Evolutionary conservation across 768 basidiomycete genomes (phyloP), one percentile per base, ranked within the genome.

Genomic region (Cubamyces lactineus): DNA sequence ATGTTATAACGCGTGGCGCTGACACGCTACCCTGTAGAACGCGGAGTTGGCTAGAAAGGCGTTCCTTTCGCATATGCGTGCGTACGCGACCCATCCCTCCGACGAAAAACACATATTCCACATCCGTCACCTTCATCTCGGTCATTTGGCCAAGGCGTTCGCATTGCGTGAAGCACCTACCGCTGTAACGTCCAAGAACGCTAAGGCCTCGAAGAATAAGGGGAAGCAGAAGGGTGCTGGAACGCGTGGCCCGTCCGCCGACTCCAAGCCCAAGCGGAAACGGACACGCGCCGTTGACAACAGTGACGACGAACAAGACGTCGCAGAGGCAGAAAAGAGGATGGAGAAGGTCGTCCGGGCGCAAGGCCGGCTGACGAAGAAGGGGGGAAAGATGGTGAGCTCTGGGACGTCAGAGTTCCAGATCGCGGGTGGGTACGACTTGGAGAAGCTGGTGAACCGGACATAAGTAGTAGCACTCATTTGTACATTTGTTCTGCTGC

Each of bases 31-130:
- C 54, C 53, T 61, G 2, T 62, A 98, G 97, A 88, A 96, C 70
- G 79, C 86, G 13, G 79, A 81, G 15, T 72, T 88, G 16, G 94
- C 97, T 17, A 85, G 92, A 28, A 89, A 83, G 67, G 97, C 95
- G 0, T 99, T 89, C 77, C 80, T 86, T 39, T 97, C 96, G 0
- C 94, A 96, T 73, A 87, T 98, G 79, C 85, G 96, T 56, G 97
- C 97, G 0, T 99, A 98, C 74, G 90, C 97, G 30, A 99, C 97
- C 0, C 97, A 99, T 76, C 96, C 97, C 0, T 84, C 91, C 16
- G 87, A 88, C 62, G 97, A 98, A 74, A 99, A 98, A 71, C 88
- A 94, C 66, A 92, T 98, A 54, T 99, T 99, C 80, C 96, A 98
- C 74, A 87, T 98, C 61, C 90, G 91, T 16, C 86, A 96, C 71